Evolutionary conservation across 352 stramenopile species (phyloP).

Genomic region (Pythium monospermum): DNA sequence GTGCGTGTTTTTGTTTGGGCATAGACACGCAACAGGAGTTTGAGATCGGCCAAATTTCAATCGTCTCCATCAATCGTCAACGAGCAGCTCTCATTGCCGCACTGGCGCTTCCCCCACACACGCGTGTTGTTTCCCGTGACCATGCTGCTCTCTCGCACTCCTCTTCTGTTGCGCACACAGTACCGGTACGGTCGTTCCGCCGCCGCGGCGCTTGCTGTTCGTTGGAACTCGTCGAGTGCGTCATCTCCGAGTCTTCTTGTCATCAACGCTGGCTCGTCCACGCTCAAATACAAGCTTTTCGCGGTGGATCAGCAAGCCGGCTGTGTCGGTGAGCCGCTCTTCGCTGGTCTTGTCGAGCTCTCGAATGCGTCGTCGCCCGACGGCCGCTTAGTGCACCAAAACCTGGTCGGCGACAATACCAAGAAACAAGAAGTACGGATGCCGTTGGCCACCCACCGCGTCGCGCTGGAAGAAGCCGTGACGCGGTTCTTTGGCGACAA

Average conservation of each 20-base stretch:
- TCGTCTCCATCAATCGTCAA: no score
- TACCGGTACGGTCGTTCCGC: no score
- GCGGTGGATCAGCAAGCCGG: constrained; percentile 19
- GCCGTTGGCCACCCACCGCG: constrained; percentile 47
- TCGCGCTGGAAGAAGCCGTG: constrained; percentile 55
- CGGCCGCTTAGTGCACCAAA: constrained; percentile 66
- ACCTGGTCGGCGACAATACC: constrained; percentile 25
- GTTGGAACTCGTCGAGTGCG: not conserved
- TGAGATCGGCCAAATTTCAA: no score
- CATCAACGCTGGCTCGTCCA: constrained; percentile 76
- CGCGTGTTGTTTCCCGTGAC: constrained; percentile 11
- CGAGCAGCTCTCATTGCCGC: no score
- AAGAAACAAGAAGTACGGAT: constrained; percentile 49
- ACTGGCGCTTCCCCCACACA: no score
- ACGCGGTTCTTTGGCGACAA: constrained; percentile 52
- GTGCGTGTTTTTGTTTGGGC: no score
- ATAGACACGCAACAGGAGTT: no score
- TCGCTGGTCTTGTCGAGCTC: constrained; percentile 75
- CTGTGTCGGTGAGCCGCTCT: constrained; percentile 48
- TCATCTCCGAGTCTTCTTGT: constrained; percentile 38
- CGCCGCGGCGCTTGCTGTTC: constrained; percentile 25
- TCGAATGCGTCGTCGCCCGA: constrained; percentile 54
- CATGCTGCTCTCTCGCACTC: constrained; percentile 21
- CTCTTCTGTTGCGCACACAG: not conserved
- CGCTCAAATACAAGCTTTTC: constrained; percentile 87